Evolutionary conservation across 495 filamentous ascomycete genomes (phyloP).

Genomic region (Xylaria cubensis): DNA sequence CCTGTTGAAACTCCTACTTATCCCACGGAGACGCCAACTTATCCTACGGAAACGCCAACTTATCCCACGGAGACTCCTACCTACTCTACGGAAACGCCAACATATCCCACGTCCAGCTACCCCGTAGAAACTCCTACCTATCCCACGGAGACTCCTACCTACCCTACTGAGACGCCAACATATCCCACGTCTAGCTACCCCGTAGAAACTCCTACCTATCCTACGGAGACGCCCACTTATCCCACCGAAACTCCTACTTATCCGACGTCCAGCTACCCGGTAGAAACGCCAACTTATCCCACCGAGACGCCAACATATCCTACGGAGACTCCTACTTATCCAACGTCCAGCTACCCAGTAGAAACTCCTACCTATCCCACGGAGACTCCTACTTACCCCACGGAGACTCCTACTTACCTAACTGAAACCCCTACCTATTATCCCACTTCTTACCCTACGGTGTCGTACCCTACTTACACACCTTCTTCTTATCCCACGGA

Average conservation of each 20-base stretch:
- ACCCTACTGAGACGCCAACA: background rate
- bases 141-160: slow-evolving; percentile 17
- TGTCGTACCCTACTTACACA: slow-evolving; percentile 27
- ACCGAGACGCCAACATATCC: slow-evolving; percentile 15
- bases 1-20: slow-evolving; percentile 25
- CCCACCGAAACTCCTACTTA: slow-evolving; percentile 13
- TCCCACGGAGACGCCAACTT: slow-evolving; percentile 16
- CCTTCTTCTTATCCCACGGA: slow-evolving; percentile 8
- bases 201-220: slow-evolving; percentile 2
- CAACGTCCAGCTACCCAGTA: slow-evolving; percentile 20
- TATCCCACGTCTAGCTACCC: slow-evolving; percentile 13
- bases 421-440: slow-evolving; percentile 18
- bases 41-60: slow-evolving; percentile 15
- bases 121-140: slow-evolving; percentile 18
- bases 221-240: slow-evolving; percentile 19
- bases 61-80: background rate
- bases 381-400: slow-evolving; percentile 11
- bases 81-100: slow-evolving; percentile 21
- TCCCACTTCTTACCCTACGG: slow-evolving; percentile 18
- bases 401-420: slow-evolving; percentile 24
- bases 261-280: background rate
- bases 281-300: slow-evolving; percentile 17
- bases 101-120: slow-evolving; percentile 17
- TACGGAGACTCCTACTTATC: slow-evolving; percentile 9
- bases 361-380: slow-evolving; percentile 19